A percentile compares a stretch with the other conserved stretches of the same genome.
Conservation (phyloP, 805 yeast species). For the Saccharomycodes ludwigii region DNA sequence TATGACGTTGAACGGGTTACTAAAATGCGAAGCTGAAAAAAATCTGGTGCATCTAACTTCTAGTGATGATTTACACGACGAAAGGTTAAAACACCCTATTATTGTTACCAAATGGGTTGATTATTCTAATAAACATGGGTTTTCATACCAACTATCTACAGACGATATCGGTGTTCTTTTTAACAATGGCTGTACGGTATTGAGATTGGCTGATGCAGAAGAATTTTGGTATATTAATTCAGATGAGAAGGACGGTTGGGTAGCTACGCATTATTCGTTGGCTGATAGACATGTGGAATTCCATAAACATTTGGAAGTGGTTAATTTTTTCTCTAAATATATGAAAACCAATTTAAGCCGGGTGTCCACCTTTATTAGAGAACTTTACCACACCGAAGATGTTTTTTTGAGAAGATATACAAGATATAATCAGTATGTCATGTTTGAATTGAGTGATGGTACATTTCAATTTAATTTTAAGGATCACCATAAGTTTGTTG, state of each 20-base stretch:
- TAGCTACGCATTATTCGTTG: conserved; percentile 34
- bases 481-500: conserved; percentile 83
- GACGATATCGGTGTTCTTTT: conserved; percentile 86
- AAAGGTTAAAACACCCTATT: conserved; percentile 39
- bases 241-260: conserved; percentile 40
- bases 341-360: conserved; percentile 85
- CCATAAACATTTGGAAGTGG: conserved; percentile 67
- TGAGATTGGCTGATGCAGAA: conserved; percentile 53
- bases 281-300: conserved; percentile 34
- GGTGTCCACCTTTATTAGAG: conserved; percentile 44
- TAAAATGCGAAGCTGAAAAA: conserved; percentile 32
- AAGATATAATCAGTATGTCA: conserved; percentile 65
- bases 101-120: conserved; percentile 96
- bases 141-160: conserved; percentile 82
- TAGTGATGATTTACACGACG: conserved; percentile 22
- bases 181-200: conserved; percentile 72
- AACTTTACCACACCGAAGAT: conserved; percentile 44
- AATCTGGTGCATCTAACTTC: too few species aligned
- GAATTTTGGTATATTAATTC: conserved; percentile 53
- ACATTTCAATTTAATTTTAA: conserved; percentile 89
- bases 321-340: conserved; percentile 79
- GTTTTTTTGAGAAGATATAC: conserved; percentile 75
- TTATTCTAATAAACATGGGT: conserved; percentile 89
- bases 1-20: conserved; percentile 32
- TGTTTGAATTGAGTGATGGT: conserved; percentile 91